These are phyloP conservation scores for Arthrobotrys conoides DNA, from an alignment of 2,329 filamentous ascomycete species.

Conservation along the genomic window DNA sequence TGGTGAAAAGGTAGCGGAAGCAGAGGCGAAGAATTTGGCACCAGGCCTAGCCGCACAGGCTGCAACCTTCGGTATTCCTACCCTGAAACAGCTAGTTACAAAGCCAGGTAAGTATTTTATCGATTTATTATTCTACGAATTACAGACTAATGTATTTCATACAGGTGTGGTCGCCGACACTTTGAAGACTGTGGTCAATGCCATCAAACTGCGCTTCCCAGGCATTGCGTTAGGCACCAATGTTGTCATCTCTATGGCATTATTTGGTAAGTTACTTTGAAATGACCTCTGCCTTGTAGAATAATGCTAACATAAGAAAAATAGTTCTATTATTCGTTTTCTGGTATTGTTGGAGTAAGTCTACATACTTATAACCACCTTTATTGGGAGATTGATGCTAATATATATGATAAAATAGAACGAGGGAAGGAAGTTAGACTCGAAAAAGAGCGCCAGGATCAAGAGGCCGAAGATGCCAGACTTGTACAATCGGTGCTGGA, in stretches of 20 bases:
- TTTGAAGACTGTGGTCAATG: conserved; percentile 90
- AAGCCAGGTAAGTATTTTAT: conserved; percentile 80
- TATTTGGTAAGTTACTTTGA: conserved; percentile 79
- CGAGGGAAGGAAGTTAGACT: conserved; percentile 88
- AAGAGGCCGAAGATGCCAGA: conserved; percentile 41
- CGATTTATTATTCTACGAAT: background rate
- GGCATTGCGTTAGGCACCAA: conserved; percentile 88
- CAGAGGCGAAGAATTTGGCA: conserved; percentile 72
- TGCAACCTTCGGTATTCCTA: conserved; percentile 70
- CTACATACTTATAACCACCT: no score
- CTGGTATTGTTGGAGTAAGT: conserved; percentile 89
- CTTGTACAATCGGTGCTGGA: conserved; percentile 37
- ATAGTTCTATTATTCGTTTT: conserved; percentile 90
- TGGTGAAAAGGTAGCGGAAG: conserved; percentile 59
- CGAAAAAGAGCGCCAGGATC: conserved; percentile 70
- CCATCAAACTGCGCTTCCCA: conserved; percentile 87
- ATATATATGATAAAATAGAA: conserved; percentile 67
- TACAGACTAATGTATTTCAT: background rate
- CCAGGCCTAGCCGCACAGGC: conserved; percentile 54
- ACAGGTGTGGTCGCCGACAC: conserved; percentile 73
- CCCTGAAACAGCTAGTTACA: conserved; percentile 82
- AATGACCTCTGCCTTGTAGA: background rate
- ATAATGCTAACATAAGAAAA: conserved; percentile 15
- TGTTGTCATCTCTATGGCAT: conserved; percentile 87
- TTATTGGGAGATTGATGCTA: background rate